Percentiles rank a stretch among this genome's conserved stretches.
phyloP scores from a whole-genome alignment of 495 filamentous ascomycete genomes.

The Neurospora sublineolata region DNA sequence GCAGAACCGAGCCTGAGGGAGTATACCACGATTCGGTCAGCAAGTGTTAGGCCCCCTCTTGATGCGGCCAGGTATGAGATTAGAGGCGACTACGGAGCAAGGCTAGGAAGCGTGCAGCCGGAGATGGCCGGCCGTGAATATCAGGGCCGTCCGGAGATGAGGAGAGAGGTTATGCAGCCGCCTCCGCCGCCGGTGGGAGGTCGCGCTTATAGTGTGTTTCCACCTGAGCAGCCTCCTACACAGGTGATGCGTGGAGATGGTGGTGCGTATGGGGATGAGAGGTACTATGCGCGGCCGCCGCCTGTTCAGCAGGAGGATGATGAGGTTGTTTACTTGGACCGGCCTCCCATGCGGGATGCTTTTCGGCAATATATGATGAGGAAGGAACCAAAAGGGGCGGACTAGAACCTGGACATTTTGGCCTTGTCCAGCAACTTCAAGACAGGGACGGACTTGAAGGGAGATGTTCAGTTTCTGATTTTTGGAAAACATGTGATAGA shows the following conservation, averaged over 20 bases:
- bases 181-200: conserved; percentile 12
- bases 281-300: conserved; percentile 16
- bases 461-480: not conserved
- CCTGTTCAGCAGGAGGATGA: conserved; percentile 20
- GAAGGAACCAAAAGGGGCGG: not conserved
- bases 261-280: conserved; percentile 23
- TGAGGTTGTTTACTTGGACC: conserved; percentile 37
- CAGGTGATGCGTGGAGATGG: conserved; percentile 26
- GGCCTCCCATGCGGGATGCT: conserved; percentile 22
- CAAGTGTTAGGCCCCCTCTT: conserved; percentile 17
- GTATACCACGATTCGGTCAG: conserved; percentile 16
- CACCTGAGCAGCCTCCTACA: conserved; percentile 8
- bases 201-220: conserved; percentile 35
- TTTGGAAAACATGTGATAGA: not conserved
- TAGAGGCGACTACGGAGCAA: conserved; percentile 11
- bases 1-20: conserved; percentile 23
- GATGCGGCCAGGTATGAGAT: conserved; percentile 12
- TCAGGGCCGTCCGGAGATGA: conserved; percentile 22
- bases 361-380: conserved; percentile 13
- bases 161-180: conserved; percentile 25
- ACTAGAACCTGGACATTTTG: too few relatives aligned
- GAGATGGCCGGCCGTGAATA: conserved; percentile 33
- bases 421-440: not conserved
- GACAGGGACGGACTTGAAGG: not conserved
- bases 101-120: conserved; percentile 28